Evolutionary conservation across 1,139 yeast species (phyloP), one percentile per base, ranked within the genome.

Genomic region (Yamadazyma dendronema): DNA sequence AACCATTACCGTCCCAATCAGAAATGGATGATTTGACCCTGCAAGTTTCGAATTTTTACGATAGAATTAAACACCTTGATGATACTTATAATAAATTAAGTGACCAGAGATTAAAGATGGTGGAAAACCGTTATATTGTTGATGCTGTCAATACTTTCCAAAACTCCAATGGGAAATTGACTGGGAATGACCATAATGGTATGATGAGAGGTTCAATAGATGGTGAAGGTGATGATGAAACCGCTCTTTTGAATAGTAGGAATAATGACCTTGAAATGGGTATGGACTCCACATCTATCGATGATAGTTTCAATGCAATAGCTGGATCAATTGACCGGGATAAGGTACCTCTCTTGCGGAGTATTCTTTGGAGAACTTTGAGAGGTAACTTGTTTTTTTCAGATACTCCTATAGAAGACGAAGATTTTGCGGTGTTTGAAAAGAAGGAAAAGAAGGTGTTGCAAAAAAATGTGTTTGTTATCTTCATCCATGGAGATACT

Each of bases 401-500:
- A 42, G 74, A 74, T 29, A 56, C 64, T 10, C 76, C 74, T n/a
- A 69, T 77, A 30, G 53, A 53, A 11, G 59, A 56, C 17, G 67
- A 63, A 35, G 30, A 30, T n/a, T 56, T 70, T 45, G 65, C 65
- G 36, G 25, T 25, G 4, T 39, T 28, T 19, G 36, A 40, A n/a
- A 51, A 51, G 10, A 40, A 42, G 27, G 49, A 79, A 40, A 62
- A 72, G 17, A 67, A 69, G 38, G 57, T 75, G 11, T 68, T 75
- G 38, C 73, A 71, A 35, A 86, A 86, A 57, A 83, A 79, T 51
- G 86, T 85, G 6, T 89, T 90, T 54, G 78, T 92, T 36, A 81
- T 89, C 12, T 89, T 86, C 58, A 83, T 95, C 25, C 98, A 92
- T 56, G 98, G 98, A 44, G 81, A 79, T 33, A 68, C 78, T 38